phyloP scores from a whole-genome alignment of 108 stramenopile species.

The Conticribra weissflogii region DNA sequence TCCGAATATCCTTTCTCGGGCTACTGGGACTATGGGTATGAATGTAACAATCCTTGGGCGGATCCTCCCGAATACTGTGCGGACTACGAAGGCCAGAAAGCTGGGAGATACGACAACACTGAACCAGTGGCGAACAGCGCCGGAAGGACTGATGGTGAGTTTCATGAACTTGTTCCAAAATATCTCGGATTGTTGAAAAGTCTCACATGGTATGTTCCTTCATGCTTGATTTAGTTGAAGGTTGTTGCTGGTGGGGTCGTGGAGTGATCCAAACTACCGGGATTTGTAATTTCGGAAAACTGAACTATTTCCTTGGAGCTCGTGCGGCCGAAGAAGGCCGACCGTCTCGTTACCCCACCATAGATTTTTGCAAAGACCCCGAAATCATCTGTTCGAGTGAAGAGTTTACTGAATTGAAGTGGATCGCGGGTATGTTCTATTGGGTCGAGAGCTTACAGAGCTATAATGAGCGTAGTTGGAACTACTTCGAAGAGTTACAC shows the following conservation, averaged over 20 bases:
- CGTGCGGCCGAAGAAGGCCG: slow-evolving; percentile 16
- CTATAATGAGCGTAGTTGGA: slow-evolving; percentile 20
- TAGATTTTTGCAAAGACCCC: slow-evolving; percentile 21
- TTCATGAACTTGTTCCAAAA: too few species aligned
- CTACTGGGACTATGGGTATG: slow-evolving; percentile 21
- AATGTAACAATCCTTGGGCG: slow-evolving; percentile 27
- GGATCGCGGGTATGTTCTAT: slow-evolving; percentile 29
- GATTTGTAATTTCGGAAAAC: slow-evolving; percentile 26
- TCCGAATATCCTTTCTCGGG: slow-evolving; percentile 9
- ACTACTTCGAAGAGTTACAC: slow-evolving; percentile 24
- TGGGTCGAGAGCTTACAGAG: slow-evolving; percentile 19
- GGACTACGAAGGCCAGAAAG: slow-evolving; percentile 27
- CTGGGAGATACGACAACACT: slow-evolving; percentile 4
- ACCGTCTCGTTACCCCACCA: slow-evolving; percentile 9
- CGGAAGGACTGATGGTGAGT: slow-evolving; percentile 9
- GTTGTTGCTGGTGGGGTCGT: slow-evolving; percentile 27
- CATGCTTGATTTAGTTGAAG: slow-evolving; percentile 15
- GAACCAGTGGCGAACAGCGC: slow-evolving; percentile 1
- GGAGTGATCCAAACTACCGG: slow-evolving; percentile 33
- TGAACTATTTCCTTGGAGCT: slow-evolving; percentile 26
- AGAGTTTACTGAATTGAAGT: slow-evolving; percentile 14
- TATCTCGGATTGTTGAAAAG: too few species aligned
- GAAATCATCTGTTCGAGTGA: slow-evolving; percentile 19
- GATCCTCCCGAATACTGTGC: slow-evolving; percentile 17
- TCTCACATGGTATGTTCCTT: too few species aligned